phyloP scores from a whole-genome alignment of 371 early-diverging fungal genomes.

The Batkoa obscura region DNA sequence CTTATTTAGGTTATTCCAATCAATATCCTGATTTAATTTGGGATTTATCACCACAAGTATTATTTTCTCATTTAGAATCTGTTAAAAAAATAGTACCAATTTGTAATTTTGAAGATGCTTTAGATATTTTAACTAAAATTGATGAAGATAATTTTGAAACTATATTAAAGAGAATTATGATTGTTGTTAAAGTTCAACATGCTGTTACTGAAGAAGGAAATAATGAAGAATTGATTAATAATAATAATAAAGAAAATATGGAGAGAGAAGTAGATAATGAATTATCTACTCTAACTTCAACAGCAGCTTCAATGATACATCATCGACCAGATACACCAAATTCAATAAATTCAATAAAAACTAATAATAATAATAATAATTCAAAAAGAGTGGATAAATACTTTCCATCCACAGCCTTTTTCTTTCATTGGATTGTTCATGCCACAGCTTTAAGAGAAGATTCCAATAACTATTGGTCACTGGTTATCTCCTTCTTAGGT shows the following conservation, averaged over 20 bases:
- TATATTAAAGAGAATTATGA: slow-evolving; percentile 1
- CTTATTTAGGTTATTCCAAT: slow-evolving; percentile 1
- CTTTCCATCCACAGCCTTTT: neutral
- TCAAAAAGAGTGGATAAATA: neutral
- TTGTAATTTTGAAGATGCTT: neutral
- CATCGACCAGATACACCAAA: neutral
- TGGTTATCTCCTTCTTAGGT: slow-evolving; percentile 4
- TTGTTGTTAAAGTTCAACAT: slow-evolving; percentile 1
- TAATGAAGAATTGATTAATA: too few relatives aligned
- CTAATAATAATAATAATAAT: too few relatives aligned
- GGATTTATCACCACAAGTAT: neutral
- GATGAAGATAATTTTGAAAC: neutral
- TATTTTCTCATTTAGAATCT: slow-evolving; percentile 1
- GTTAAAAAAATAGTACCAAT: neutral
- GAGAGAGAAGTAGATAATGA: neutral
- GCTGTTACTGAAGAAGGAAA: neutral
- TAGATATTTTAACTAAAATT: neutral
- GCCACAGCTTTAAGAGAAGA: neutral
- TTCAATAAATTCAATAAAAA: neutral
- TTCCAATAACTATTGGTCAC: neutral
- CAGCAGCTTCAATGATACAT: neutral
- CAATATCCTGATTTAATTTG: slow-evolving; percentile 1
- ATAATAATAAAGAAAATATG: too few relatives aligned
- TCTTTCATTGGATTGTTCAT: slow-evolving; percentile 3
- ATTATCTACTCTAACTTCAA: neutral